These are phyloP conservation scores for Cutaneotrichosporon spelunceum DNA, from an alignment of 1,284 basidiomycete species.

Conservation along the genomic window DNA sequence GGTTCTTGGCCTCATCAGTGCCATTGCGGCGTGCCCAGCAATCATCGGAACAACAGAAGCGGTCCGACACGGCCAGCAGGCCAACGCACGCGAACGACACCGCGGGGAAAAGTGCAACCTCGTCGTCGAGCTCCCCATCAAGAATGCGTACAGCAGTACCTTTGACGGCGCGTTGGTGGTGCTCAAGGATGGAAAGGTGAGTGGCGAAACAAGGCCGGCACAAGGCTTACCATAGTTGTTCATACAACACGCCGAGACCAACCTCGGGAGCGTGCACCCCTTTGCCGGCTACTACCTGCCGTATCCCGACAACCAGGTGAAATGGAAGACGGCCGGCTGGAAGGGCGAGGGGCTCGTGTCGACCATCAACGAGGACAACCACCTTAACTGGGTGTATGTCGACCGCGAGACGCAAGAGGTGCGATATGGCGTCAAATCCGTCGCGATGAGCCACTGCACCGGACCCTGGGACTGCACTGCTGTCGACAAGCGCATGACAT, in stretches of 20 bases:
- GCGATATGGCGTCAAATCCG: conserved; percentile 20
- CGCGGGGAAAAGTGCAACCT: conserved; percentile 24
- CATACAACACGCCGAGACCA: conserved; percentile 20
- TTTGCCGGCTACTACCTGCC: conserved; percentile 27
- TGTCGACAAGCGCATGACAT: conserved; percentile 21
- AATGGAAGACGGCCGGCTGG: conserved; percentile 24
- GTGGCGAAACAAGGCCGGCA: not conserved
- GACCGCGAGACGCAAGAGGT: conserved; percentile 22
- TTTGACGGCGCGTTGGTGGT: conserved; percentile 25
- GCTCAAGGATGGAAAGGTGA: conserved; percentile 23
- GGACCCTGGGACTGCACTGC: conserved; percentile 26
- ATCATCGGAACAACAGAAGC: conserved; percentile 28
- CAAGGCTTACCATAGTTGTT: conserved; percentile 15
- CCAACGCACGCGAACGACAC: conserved; percentile 23
- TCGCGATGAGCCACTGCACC: conserved; percentile 15
- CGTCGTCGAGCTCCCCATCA: conserved; percentile 16
- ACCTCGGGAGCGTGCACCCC: conserved; percentile 17
- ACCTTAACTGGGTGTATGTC: conserved; percentile 27
- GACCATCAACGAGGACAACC: conserved; percentile 24
- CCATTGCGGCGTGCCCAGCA: conserved; percentile 26
- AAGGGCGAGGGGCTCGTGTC: conserved; percentile 27
- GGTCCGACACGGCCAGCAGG: conserved; percentile 24
- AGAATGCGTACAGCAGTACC: conserved; percentile 16
- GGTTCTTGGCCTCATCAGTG: conserved; percentile 24
- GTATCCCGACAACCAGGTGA: conserved; percentile 22